Evolutionary conservation across 176 grass and related monocot species (phyloP).

Genomic region (Zea luxurians): DNA sequence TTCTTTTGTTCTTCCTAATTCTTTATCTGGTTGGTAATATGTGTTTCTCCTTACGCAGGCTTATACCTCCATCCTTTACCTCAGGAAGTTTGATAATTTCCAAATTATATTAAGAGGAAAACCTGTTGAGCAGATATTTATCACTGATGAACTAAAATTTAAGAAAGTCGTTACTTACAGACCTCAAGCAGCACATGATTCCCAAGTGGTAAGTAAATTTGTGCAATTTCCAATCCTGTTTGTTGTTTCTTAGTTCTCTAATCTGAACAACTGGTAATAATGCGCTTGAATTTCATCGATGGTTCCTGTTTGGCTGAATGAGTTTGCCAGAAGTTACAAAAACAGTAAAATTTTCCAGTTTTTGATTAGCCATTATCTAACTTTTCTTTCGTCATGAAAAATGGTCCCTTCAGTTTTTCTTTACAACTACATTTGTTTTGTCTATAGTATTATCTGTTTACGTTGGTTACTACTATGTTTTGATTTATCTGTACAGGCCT

Average conservation of each 20-base stretch:
- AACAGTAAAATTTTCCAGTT: not conserved
- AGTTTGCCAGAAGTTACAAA: constrained; percentile 11
- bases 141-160: constrained; percentile 81
- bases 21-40: constrained; percentile 32
- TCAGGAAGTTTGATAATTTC: constrained; percentile 80
- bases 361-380: constrained; percentile 4
- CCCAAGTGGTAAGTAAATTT: constrained; percentile 64
- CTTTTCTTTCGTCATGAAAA: constrained; percentile 9
- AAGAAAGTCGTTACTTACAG: constrained; percentile 90
- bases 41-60: constrained; percentile 58
- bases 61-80: constrained; percentile 91
- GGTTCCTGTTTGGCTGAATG: constrained; percentile 9
- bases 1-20: constrained; percentile 4
- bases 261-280: constrained; percentile 14
- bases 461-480: constrained; percentile 16
- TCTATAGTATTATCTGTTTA: constrained; percentile 33
- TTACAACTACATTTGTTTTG: constrained; percentile 1
- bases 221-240: not conserved
- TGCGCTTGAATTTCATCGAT: not conserved
- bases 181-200: constrained; percentile 70
- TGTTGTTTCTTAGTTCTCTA: constrained; percentile 18
- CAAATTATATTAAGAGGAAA: constrained; percentile 88
- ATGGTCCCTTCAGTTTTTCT: constrained; percentile 7
- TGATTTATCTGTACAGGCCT: constrained; percentile 44
- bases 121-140: constrained; percentile 71